These are phyloP conservation scores for Aspergillus avenaceus DNA, from an alignment of 495 filamentous ascomycete species.

Conservation along the genomic window DNA sequence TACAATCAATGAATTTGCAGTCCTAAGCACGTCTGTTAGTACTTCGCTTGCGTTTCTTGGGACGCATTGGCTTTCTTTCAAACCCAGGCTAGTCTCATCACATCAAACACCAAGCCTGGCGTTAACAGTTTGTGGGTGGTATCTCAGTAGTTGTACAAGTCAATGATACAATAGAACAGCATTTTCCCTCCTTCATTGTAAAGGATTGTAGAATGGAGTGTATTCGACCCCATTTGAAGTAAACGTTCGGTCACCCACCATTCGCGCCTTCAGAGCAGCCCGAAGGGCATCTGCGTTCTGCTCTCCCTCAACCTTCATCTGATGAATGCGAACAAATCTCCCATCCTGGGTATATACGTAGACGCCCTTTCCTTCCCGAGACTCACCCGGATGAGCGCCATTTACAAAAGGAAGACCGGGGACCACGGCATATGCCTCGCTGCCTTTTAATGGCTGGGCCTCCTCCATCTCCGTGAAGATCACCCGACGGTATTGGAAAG, in stretches of 20 bases:
- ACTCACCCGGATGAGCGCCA: slow-evolving; percentile 21
- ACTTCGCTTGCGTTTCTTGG: too few species aligned
- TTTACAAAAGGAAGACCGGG: slow-evolving; percentile 39
- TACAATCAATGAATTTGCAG: too few species aligned
- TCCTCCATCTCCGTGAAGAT: slow-evolving; percentile 39
- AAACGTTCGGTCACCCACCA: slow-evolving; percentile 34
- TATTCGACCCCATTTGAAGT: slow-evolving; percentile 21
- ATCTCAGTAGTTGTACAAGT: slow-evolving; percentile 18
- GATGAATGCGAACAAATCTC: slow-evolving; percentile 32
- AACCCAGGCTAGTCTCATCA: too few species aligned
- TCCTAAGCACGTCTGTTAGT: too few species aligned
- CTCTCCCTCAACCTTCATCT: slow-evolving; percentile 44
- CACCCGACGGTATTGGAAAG: slow-evolving; percentile 32
- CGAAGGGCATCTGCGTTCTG: slow-evolving; percentile 31
- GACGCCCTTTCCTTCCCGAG: slow-evolving; percentile 26
- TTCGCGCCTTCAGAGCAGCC: slow-evolving; percentile 40
- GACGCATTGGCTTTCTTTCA: too few species aligned
- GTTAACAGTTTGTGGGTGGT: slow-evolving; percentile 6
- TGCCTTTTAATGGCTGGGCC: slow-evolving; percentile 25
- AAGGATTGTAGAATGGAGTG: slow-evolving; percentile 36
- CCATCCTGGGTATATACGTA: slow-evolving; percentile 37
- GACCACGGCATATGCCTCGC: slow-evolving; percentile 22
- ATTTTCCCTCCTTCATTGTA: slow-evolving; percentile 17
- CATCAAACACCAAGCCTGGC: not conserved
- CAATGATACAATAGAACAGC: slow-evolving; percentile 1